Base-by-base conservation (phyloP, 2,329 filamentous ascomycete species). In the Dryadomyces quercivorus region DNA sequence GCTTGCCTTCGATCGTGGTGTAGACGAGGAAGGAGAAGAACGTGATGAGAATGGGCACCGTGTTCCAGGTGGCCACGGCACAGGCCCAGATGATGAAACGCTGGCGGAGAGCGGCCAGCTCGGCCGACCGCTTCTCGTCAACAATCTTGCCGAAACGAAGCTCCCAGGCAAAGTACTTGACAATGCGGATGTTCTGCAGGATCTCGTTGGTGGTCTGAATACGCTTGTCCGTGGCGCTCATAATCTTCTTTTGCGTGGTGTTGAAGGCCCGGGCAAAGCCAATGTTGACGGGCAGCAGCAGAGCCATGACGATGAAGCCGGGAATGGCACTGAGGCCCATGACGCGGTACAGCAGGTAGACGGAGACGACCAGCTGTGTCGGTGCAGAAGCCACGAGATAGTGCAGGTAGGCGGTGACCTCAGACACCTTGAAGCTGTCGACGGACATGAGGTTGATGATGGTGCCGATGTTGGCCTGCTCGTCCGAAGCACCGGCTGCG, bases 391-490 rank as follows among this genome's bases (percentile, higher is more conserved):
- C 92, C 75, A 92, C 86, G n/a, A 98, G 75, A 69, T 95, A 98
- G 69, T 98, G 93, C 36, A 98, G 74, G 66, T 98, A 98, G 0
- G 92, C 87, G 42, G 89, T 93, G 56, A 95, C 85, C 66, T 98
- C 93, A 58, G 88, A 87, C 54, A 98, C 89, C 72, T 98, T 98
- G 81, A 97, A 97, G 50, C 92, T 96, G 73, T 98, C 94, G 44
- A 98, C 94, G 12, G 93, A 94, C 93, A 98, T 98, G 60, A 98
- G 75, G 68, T 97, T 98, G 73, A 98, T 98, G 64, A 98, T 96
- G n/a, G 93, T 95, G 59, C 94, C 93, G 51, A 94, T 78, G 58
- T 93, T 96, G 43, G 90, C 92, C 70, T 95, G 89, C 56, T 85
- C 79, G 58, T 89, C 84, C 2, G 62, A 36, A n/a, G n/a, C 10